Evolutionary conservation across 352 stramenopile genomes (phyloP), one percentile per base, ranked within the genome.

Genomic region (Globisporangium mamillatum): DNA sequence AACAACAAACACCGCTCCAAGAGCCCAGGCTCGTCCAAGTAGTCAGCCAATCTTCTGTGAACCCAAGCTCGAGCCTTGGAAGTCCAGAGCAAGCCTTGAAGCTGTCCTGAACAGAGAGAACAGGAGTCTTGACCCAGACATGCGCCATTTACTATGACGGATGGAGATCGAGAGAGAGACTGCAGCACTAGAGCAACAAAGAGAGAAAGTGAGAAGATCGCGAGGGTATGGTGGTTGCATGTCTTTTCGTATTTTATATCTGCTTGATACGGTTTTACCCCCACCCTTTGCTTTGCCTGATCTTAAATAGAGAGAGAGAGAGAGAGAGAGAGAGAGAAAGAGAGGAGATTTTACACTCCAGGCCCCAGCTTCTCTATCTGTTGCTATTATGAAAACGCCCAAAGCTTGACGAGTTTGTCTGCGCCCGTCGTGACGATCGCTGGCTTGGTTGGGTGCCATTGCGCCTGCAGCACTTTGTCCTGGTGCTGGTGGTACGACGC

Each of bases 341-440:
- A 50, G 16, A 50, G 10, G 44, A 52, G 44, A 52, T 52, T 52
- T 52, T 52, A 24, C 18, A 24, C 18, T 18, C 44, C 44, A 52
- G 18, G 44, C 4, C 18, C 44, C 41, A 50, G 6, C 18, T 12
- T 52, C 44, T 52, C 18, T 10, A 32, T 9, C 16, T 50, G 38
- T 50, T 22, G 18, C 18, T 50, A 22, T 60, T 50, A 67, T 1
- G 64, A 50, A 34, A 90, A 90, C 1, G 64, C 63, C 84, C 79
- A 92, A 27, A 91, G 78, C 59, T 90, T 89, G 36, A 92, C 78
- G 52, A 78, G 61, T 59, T 92, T 90, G 57, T 92, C 82, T 9
- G 84, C 82, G 1, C 82, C 78, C 3, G 78, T 82, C 0, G 84
- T 88, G 22, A 89, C 69, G n/a, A 90, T 71, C n/a, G 79, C 81